A percentile compares a stretch with the other conserved stretches of the same genome.
phyloP scores from a whole-genome alignment of 495 filamentous ascomycete genomes.

The Hypoxylon trugodes region DNA sequence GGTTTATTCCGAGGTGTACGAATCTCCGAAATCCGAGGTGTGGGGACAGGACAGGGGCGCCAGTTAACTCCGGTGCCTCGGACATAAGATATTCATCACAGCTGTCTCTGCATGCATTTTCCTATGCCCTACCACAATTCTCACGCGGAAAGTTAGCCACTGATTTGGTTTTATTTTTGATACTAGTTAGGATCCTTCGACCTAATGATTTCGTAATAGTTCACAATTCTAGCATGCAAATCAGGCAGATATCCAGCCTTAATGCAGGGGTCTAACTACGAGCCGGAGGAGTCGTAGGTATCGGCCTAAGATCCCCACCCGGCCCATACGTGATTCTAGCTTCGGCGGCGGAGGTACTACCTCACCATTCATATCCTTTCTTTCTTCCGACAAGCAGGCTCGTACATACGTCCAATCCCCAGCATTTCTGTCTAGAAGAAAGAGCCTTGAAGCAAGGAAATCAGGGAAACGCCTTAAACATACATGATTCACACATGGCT shows the following conservation, averaged over 20 bases:
- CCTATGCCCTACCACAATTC: neutral
- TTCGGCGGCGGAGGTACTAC: slow-evolving; percentile 26
- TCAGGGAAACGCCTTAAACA: too few species aligned
- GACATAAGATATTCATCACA: too few species aligned
- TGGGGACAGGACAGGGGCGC: neutral
- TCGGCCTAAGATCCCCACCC: slow-evolving; percentile 3
- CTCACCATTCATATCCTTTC: slow-evolving; percentile 10
- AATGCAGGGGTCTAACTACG: slow-evolving; percentile 27
- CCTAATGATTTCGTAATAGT: neutral
- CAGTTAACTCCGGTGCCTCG: slow-evolving; percentile 26
- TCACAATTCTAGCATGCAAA: neutral
- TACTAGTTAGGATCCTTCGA: slow-evolving; percentile 11
- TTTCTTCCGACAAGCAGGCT: slow-evolving; percentile 18
- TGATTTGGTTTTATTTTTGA: too few species aligned
- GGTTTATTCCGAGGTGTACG: slow-evolving; percentile 21
- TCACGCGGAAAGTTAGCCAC: neutral
- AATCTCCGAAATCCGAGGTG: slow-evolving; percentile 37
- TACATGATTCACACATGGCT: slow-evolving; percentile 24
- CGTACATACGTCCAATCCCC: slow-evolving; percentile 20
- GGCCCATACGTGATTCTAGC: slow-evolving; percentile 1
- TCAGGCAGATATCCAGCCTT: slow-evolving; percentile 16
- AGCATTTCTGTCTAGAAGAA: slow-evolving; percentile 13
- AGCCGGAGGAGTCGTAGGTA: slow-evolving; percentile 18
- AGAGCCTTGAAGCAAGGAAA: slow-evolving; percentile 15
- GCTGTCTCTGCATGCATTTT: neutral